A percentile compares a stretch with the other conserved stretches of the same genome.
Conservation (phyloP, 2,329 filamentous ascomycete species). For the Xylaria sp. region DNA sequence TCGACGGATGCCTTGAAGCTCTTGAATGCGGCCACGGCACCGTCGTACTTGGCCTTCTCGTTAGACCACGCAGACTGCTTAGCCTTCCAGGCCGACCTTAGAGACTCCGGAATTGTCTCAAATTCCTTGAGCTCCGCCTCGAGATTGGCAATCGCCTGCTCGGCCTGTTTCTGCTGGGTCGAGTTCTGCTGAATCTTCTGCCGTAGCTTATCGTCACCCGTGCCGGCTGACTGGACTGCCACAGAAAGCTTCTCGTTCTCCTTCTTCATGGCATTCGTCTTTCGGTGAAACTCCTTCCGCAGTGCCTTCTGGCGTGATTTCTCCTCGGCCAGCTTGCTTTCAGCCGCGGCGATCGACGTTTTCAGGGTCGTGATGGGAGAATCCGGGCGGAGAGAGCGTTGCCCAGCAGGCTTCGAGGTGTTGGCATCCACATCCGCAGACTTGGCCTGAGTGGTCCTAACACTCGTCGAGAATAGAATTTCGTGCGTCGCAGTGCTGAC, state of each 20-base stretch:
- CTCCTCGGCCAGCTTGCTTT: slow-evolving; percentile 70
- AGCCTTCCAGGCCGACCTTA: slow-evolving; percentile 59
- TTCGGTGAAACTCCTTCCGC: slow-evolving; percentile 75
- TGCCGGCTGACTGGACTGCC: slow-evolving; percentile 69
- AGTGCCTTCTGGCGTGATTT: slow-evolving; percentile 69
- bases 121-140: slow-evolving; percentile 64
- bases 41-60: slow-evolving; percentile 64
- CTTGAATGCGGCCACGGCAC: slow-evolving; percentile 56
- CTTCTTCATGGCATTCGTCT: slow-evolving; percentile 67
- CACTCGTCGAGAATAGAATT: slow-evolving; percentile 71
- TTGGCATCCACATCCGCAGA: slow-evolving; percentile 43
- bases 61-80: slow-evolving; percentile 55
- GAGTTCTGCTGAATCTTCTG: slow-evolving; percentile 77
- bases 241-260: slow-evolving; percentile 72
- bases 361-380: slow-evolving; percentile 77
- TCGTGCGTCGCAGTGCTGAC: slow-evolving; percentile 67
- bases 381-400: slow-evolving; percentile 69
- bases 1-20: slow-evolving; percentile 64
- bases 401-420: slow-evolving; percentile 45
- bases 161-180: slow-evolving; percentile 70
- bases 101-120: slow-evolving; percentile 64
- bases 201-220: slow-evolving; percentile 74
- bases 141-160: slow-evolving; percentile 58
- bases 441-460: slow-evolving; percentile 64
- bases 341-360: slow-evolving; percentile 73